Conservation (phyloP, 1,139 yeast species). For the Yamadazyma songkhlaensis region DNA sequence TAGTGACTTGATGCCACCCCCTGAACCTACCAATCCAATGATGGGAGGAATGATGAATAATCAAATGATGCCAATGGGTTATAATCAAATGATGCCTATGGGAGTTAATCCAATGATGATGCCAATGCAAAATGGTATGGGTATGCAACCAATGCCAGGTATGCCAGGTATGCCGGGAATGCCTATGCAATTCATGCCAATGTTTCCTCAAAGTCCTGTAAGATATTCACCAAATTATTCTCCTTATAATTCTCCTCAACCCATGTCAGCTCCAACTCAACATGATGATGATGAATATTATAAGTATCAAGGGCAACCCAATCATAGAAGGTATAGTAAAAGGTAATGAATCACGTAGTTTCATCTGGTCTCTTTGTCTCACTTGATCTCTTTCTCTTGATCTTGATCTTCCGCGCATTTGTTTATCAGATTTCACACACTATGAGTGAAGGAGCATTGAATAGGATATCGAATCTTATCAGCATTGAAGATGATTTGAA, state of each 20-base stretch:
- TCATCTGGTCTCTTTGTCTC: background rate
- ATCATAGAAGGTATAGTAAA: conserved; percentile 7
- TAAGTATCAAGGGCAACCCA: conserved; percentile 8
- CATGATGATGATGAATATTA: conserved; percentile 7
- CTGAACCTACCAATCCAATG: conserved; percentile 16
- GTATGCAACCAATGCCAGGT: conserved; percentile 11
- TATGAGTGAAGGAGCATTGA: conserved; percentile 45
- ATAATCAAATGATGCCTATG: conserved; percentile 4
- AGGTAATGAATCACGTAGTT: conserved; percentile 3
- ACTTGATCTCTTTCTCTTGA: no score
- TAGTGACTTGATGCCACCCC: conserved; percentile 36
- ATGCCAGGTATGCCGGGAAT: conserved; percentile 1
- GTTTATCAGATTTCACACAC: background rate
- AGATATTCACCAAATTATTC: conserved; percentile 3
- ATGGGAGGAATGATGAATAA: conserved; percentile 15
- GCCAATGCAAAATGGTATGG: conserved; percentile 1
- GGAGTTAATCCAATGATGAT: conserved; percentile 22
- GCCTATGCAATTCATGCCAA: conserved; percentile 5
- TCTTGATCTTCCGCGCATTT: background rate
- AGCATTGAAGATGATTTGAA: conserved; percentile 57
- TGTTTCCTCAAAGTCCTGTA: conserved; percentile 3
- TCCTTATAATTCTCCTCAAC: conserved; percentile 8
- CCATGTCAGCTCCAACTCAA: background rate
- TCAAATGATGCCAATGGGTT: background rate
- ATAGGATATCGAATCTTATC: conserved; percentile 43